phyloP scores from a whole-genome alignment of 768 basidiomycete species.

The Leccinum barrowsii region DNA sequence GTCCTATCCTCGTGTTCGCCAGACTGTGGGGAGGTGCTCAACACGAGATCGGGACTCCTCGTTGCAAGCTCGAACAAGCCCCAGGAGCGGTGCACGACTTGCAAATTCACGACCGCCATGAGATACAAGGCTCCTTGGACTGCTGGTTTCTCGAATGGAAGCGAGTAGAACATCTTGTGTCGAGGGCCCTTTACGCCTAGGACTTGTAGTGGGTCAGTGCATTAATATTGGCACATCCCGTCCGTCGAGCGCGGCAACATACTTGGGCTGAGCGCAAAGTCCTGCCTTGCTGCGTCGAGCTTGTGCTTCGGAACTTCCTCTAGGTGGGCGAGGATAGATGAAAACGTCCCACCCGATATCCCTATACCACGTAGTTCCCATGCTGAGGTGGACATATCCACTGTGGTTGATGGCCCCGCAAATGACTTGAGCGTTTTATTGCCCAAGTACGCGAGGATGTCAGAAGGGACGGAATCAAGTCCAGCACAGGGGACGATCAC shows the following conservation, averaged over 20 bases:
- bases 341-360: constrained; percentile 38
- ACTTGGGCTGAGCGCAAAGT: constrained; percentile 47
- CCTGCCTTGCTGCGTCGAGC: constrained; percentile 26
- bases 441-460: constrained; percentile 64
- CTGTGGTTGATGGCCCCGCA: constrained; percentile 32
- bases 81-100: constrained; percentile 56
- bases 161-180: constrained; percentile 33
- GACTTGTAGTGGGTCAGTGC: constrained; percentile 24
- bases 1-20: constrained; percentile 17
- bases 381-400: constrained; percentile 58
- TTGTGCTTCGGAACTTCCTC: constrained; percentile 34
- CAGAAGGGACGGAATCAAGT: constrained; percentile 75
- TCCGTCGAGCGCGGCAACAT: constrained; percentile 3
- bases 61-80: constrained; percentile 41
- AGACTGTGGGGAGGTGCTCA: constrained; percentile 13
- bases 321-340: constrained; percentile 31
- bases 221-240: background rate
- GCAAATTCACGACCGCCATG: constrained; percentile 44
- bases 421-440: constrained; percentile 62
- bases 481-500: constrained; percentile 80
- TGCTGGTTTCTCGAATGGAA: constrained; percentile 31
- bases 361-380: constrained; percentile 30
- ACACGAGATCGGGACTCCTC: constrained; percentile 16
- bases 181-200: constrained; percentile 28
- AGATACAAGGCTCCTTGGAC: constrained; percentile 41